Evolutionary conservation across 148 eudicot genomes (phyloP).

Genomic region (Euryodendron excelsum): DNA sequence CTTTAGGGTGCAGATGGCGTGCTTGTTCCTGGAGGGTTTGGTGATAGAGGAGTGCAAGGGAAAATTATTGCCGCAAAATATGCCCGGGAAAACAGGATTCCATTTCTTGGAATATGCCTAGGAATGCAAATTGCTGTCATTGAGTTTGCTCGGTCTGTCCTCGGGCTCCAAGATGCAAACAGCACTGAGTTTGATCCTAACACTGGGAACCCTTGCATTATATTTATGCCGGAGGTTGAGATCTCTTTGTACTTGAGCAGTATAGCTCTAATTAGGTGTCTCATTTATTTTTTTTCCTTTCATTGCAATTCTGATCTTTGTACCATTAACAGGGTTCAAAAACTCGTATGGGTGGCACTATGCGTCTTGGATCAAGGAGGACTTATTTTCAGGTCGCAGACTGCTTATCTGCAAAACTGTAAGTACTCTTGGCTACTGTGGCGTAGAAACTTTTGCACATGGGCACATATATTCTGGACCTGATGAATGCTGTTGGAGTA

Average conservation of each 20-base stretch:
- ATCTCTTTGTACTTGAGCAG: not conserved
- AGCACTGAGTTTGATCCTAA: slow-evolving; percentile 84
- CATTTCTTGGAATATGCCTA: slow-evolving; percentile 89
- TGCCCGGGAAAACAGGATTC: slow-evolving; percentile 81
- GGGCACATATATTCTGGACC: not conserved
- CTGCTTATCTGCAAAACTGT: slow-evolving; percentile 79
- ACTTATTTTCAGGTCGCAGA: slow-evolving; percentile 68
- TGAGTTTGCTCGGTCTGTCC: slow-evolving; percentile 82
- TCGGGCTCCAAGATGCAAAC: slow-evolving; percentile 71
- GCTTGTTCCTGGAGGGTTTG: slow-evolving; percentile 98
- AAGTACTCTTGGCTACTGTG: slow-evolving; percentile 29
- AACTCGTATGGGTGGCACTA: slow-evolving; percentile 98
- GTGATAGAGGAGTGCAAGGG: slow-evolving; percentile 97
- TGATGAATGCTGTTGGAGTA: not conserved
- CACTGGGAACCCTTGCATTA: slow-evolving; percentile 63
- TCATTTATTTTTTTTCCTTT: not conserved
- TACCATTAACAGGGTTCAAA: slow-evolving; percentile 67
- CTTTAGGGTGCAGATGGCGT: slow-evolving; percentile 83
- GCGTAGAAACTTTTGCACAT: not conserved
- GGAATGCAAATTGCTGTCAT: slow-evolving; percentile 97
- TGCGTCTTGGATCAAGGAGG: slow-evolving; percentile 98
- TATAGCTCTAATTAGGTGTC: not conserved
- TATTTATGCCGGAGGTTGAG: slow-evolving; percentile 95
- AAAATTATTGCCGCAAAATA: slow-evolving; percentile 91
- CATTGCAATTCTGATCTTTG: not conserved